Conservation (phyloP, 2,329 filamentous ascomycete species). For the Verticillium zaregamsianum region DNA sequence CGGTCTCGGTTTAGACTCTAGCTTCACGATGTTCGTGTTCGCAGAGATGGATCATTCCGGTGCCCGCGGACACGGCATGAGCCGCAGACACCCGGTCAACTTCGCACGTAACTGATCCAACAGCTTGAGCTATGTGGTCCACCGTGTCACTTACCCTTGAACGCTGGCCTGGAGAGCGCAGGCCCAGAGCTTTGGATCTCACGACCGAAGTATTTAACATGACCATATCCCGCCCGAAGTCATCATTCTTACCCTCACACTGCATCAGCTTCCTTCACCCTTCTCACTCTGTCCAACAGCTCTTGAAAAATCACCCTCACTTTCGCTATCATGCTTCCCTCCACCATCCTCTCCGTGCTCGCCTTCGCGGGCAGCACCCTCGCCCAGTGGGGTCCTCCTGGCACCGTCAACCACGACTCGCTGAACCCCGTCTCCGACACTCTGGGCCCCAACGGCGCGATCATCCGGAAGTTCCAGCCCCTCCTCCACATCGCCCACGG, state of each 20-base stretch:
- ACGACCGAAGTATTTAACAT: neutral
- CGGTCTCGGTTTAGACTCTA: neutral
- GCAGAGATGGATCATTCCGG: neutral
- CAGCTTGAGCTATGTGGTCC: no score
- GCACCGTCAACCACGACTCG: slow-evolving; percentile 1
- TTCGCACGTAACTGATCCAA: no score
- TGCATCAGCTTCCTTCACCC: neutral
- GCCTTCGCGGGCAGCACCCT: neutral
- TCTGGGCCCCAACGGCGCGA: slow-evolving; percentile 1
- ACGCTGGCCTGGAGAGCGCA: no score
- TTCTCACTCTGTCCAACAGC: neutral
- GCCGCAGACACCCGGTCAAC: neutral
- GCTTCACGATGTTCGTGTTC: neutral
- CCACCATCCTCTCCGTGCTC: neutral
- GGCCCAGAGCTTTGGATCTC: no score
- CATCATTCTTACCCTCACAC: neutral
- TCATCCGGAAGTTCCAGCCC: slow-evolving; percentile 4
- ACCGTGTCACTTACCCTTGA: no score
- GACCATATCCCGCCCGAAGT: neutral
- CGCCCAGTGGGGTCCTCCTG: neutral
- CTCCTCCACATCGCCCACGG: slow-evolving; percentile 7
- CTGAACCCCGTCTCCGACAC: slow-evolving; percentile 1
- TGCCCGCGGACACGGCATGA: neutral
- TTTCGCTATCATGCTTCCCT: neutral
- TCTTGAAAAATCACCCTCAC: neutral